Percentiles rank a stretch among this genome's conserved stretches.
phyloP scores from a whole-genome alignment of 2,329 filamentous ascomycete species.

The Corniculantispora saksenae region DNA sequence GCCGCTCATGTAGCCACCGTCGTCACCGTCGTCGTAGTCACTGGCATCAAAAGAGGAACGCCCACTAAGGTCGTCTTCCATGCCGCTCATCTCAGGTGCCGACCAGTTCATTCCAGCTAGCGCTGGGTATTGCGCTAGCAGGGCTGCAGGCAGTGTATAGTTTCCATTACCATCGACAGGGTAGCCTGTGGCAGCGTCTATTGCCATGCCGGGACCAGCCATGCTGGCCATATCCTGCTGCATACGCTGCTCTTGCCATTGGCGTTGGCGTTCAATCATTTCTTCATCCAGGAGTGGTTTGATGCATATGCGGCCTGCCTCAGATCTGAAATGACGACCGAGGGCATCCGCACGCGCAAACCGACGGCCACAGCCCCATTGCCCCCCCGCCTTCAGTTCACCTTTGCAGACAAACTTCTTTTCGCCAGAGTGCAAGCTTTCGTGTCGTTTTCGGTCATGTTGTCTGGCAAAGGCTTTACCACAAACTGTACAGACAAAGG shows the following conservation, averaged over 20 bases:
- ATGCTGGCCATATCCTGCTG: constrained; percentile 62
- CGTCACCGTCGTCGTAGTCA: constrained; percentile 74
- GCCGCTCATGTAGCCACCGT: constrained; percentile 66
- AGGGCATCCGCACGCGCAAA: constrained; percentile 96
- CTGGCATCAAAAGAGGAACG: constrained; percentile 81
- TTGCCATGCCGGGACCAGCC: constrained; percentile 55
- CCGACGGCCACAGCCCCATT: constrained; percentile 90
- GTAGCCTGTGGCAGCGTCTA: constrained; percentile 61
- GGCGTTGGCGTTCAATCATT: constrained; percentile 75
- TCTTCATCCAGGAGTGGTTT: constrained; percentile 97
- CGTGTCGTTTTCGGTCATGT: constrained; percentile 95
- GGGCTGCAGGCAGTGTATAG: constrained; percentile 78
- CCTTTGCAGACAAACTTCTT: constrained; percentile 99
- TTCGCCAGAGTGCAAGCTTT: constrained; percentile 92
- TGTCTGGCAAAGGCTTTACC: constrained; percentile 97
- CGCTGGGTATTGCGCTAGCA: constrained; percentile 89
- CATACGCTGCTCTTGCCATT: constrained; percentile 72
- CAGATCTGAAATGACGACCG: constrained; percentile 90
- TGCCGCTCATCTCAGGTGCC: constrained; percentile 61
- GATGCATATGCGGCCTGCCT: constrained; percentile 94
- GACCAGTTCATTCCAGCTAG: constrained; percentile 89
- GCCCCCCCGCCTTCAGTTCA: constrained; percentile 76
- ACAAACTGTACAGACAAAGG: constrained; percentile 95
- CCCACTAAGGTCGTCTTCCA: constrained; percentile 76
- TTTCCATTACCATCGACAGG: constrained; percentile 57